Conservation (phyloP, 2,329 filamentous ascomycete species). For the Whalleya microplaca region DNA sequence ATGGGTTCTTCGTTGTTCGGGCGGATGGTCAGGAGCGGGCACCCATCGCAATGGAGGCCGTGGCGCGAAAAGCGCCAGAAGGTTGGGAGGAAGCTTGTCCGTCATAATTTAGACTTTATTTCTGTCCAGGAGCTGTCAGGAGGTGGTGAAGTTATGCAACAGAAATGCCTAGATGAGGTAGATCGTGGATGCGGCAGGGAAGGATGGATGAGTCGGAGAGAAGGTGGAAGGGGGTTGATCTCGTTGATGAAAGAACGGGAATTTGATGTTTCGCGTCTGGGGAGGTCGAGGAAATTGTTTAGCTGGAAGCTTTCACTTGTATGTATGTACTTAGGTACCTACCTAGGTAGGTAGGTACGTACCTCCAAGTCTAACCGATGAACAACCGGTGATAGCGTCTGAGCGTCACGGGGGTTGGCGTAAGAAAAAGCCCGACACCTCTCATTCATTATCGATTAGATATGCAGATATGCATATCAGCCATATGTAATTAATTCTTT, state of each 20-base stretch:
- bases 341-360: too few relatives aligned
- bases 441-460: too few relatives aligned
- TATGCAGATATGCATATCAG: too few relatives aligned
- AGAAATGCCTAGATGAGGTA: conserved; percentile 1
- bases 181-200: conserved; percentile 1
- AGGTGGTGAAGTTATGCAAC: not conserved
- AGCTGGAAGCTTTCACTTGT: not conserved
- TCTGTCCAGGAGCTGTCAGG: not conserved
- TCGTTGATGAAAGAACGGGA: conserved; percentile 23
- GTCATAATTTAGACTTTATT: conserved; percentile 81
- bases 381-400: too few relatives aligned
- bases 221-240: conserved; percentile 5
- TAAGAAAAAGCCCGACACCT: too few relatives aligned
- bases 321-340: not conserved
- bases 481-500: too few relatives aligned
- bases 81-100: conserved; percentile 90
- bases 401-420: too few relatives aligned
- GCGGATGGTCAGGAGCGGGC: conserved; percentile 78
- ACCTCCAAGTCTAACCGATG: conserved; percentile 11
- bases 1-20: conserved; percentile 79
- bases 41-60: conserved; percentile 91
- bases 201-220: conserved; percentile 22
- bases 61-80: conserved; percentile 92
- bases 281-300: conserved; percentile 26
- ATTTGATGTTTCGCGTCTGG: conserved; percentile 31